phyloP scores from a whole-genome alignment of 2,329 filamentous ascomycete genomes.

The Botrytis hyacinthi region DNA sequence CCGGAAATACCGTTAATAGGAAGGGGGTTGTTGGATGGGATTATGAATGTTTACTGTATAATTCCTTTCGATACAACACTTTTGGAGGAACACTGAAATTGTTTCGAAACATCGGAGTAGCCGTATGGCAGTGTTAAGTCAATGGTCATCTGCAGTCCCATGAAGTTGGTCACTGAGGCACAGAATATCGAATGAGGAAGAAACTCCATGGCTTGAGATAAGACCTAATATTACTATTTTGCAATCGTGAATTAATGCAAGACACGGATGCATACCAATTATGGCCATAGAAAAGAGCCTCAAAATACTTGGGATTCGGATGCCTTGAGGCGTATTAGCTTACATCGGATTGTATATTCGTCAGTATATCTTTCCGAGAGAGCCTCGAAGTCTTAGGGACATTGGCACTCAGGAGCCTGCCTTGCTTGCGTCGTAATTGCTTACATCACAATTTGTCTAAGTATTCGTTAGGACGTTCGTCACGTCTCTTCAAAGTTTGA shows the following conservation, averaged over 20 bases:
- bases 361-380: neutral
- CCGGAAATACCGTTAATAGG: neutral
- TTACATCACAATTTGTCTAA: neutral
- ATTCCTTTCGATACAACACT: neutral
- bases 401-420: neutral
- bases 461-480: neutral
- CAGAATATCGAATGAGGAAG: neutral
- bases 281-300: neutral
- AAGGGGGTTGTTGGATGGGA: neutral
- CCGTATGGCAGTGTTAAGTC: neutral
- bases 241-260: neutral
- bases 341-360: neutral
- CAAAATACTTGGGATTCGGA: neutral
- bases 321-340: neutral
- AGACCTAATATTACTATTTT: neutral
- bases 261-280: neutral
- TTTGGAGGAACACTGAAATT: neutral
- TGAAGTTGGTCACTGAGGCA: neutral
- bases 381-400: neutral
- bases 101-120: neutral
- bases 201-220: neutral
- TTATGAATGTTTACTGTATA: neutral
- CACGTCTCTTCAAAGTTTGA: neutral
- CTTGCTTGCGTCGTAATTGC: neutral
- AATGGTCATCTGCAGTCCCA: slow-evolving; percentile 1